These are phyloP conservation scores for Malassezia sp. DNA, from an alignment of 1,284 basidiomycete genomes.

Conservation along the genomic window DNA sequence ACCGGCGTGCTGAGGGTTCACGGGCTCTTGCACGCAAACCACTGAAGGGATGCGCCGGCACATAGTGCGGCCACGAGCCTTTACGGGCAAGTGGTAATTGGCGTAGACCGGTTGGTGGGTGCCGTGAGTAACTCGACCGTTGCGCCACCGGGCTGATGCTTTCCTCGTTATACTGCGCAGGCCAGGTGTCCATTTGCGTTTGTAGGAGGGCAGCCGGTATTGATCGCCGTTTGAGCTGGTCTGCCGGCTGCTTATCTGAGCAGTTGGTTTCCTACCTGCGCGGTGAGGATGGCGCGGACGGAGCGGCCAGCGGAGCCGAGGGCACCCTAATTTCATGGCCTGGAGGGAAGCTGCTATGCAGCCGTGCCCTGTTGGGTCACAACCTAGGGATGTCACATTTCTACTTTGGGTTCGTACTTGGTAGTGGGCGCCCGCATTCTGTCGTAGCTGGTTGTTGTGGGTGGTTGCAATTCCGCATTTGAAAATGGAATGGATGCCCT, in stretches of 20 bases:
- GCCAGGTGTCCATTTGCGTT: conserved; percentile 5
- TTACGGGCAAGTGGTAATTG: conserved; percentile 14
- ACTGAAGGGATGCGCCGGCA: conserved; percentile 15
- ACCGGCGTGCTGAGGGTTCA: conserved; percentile 12
- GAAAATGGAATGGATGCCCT: too few species aligned
- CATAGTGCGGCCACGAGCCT: conserved; percentile 11
- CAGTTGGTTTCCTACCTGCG: not conserved
- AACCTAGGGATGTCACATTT: conserved; percentile 17
- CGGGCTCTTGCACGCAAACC: conserved; percentile 12
- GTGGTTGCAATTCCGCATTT: too few species aligned
- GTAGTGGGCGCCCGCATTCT: too few species aligned
- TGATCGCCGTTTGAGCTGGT: conserved; percentile 18
- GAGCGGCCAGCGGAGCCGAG: conserved; percentile 3
- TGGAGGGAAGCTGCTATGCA: conserved; percentile 17
- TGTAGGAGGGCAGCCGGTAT: conserved; percentile 9
- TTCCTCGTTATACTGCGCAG: not conserved
- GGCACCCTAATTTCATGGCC: conserved; percentile 19
- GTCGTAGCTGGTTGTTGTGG: too few species aligned
- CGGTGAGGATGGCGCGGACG: not conserved
- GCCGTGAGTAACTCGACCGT: conserved; percentile 10
- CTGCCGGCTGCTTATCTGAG: conserved; percentile 9
- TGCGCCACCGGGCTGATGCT: not conserved
- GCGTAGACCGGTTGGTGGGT: conserved; percentile 17
- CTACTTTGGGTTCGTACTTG: not conserved
- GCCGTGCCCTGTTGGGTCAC: conserved; percentile 16